Evolutionary conservation across 148 eudicot species (phyloP), one percentile per base, ranked within the genome.

Genomic region (Camellia japonica): DNA sequence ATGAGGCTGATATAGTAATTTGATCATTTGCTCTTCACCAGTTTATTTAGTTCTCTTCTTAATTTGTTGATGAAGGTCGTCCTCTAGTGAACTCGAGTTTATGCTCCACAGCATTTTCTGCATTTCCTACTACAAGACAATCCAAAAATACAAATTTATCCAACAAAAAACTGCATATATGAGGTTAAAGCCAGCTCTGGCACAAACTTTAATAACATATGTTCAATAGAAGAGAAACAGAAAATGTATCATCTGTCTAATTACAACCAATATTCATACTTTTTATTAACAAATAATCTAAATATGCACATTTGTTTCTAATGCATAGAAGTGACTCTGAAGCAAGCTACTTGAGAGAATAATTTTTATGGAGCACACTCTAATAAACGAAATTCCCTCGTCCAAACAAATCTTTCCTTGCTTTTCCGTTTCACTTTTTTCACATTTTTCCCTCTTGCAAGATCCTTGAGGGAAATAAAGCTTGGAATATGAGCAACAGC

Each of bases 391-490:
- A 19, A 71, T 47, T 55, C 60, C 10, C 23, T 49, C 38, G 30
- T 49, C 60, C 51, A 30, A 49, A 14, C 18, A 12, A 65, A 76
- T 69, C 52, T n/a, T 49, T 42, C 11, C 20, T 18, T 8, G 74
- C 56, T 71, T 46, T 47, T 11, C 54, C 74, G 9, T 70, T 11
- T 46, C 5, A 74, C 47, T 16, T 47, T 82, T 59, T 70, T 61
- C 71, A 80, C 66, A 13, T 80, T 56, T 68, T 66, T 20, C 2
- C 65, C 79, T 55, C 61, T 74, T 7, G 63, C 84, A 13, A 76
- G 75, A 51, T 76, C 81, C 82, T 79, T 68, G 55, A 86, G 82
- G 15, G 88, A 81, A 5, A 83, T 18, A 64, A 86, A 86, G 80
- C 88, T 83, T 60, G 81, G 77, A 76, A 54, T 73, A 67, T 76